Conservation (phyloP, 495 filamentous ascomycete species). For the Lophiostoma macrostomum region DNA sequence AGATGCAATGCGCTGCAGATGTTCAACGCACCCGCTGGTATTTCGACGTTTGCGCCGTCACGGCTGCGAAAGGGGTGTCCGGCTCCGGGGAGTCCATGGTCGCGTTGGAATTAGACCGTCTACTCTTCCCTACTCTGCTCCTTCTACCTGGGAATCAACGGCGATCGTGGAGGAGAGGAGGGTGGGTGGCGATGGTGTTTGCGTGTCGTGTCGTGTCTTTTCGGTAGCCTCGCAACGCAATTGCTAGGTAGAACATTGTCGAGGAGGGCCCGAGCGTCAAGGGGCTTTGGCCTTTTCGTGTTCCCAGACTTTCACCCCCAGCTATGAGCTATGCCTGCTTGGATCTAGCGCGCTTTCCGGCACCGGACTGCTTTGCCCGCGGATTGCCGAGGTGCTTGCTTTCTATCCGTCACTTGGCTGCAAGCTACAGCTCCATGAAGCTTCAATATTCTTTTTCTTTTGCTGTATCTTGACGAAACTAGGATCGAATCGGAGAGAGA, state of each 20-base stretch:
- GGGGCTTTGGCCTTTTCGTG: too few relatives aligned
- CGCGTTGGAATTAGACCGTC: too few relatives aligned
- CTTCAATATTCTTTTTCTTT: neutral
- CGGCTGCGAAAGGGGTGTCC: constrained; percentile 80
- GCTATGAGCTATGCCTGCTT: neutral
- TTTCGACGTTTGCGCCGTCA: constrained; percentile 77
- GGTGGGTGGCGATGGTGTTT: constrained; percentile 5
- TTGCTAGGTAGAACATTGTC: too few relatives aligned
- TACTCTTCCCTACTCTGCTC: too few relatives aligned
- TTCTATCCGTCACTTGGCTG: constrained; percentile 1
- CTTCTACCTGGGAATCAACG: too few relatives aligned
- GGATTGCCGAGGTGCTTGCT: constrained; percentile 25
- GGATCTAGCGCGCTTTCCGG: neutral
- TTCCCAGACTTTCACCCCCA: too few relatives aligned
- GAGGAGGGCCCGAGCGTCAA: too few relatives aligned
- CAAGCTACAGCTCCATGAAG: neutral
- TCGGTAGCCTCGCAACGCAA: neutral
- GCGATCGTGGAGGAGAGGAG: neutral
- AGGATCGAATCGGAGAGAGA: neutral
- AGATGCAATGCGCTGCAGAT: neutral
- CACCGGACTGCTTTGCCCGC: constrained; percentile 23
- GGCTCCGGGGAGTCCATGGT: constrained; percentile 76
- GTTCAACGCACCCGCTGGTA: constrained; percentile 58
- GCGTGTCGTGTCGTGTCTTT: constrained; percentile 6
- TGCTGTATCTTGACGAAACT: neutral